Evolutionary conservation across 495 filamentous ascomycete genomes (phyloP), one percentile per base, ranked within the genome.

Genomic region (Entonaema liquescens): DNA sequence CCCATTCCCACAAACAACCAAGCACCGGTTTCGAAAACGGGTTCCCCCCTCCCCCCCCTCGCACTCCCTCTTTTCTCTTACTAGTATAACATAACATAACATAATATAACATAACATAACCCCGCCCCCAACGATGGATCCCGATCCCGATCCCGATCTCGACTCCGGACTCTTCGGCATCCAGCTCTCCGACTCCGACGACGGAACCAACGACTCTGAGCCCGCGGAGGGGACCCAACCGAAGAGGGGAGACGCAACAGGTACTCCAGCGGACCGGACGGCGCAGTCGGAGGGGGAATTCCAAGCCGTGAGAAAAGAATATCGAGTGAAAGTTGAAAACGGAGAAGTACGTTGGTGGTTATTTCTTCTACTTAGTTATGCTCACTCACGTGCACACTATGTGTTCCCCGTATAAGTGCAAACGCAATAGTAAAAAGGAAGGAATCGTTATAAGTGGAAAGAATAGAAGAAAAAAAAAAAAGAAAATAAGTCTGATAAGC

Each of bases 221-320:
- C 59, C 54, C 21, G 68, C 59, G 3, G 63, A 67, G 13, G 63
- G 68, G 13, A 47, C n/a, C 33, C 23, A 6, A 9, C 58, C 63
- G 1, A 67, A 58, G 52, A 71, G 53, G 19, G 44, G 55, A 17
- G 36, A 57, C 52, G 36, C 69, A 66, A 40, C 69, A 66, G 36
- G 62, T 3, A 1, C 77, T n/a, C 71, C 76, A 1, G 72, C 75
- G 0, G 79, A 76, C 17, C 72, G 82, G 33, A 83, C 73, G 1
- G 82, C 80, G 13, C 81, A 84, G 47, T 82, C 83, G 0, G 80
- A 85, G 33, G 70, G 68, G 0, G 79, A 80, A 1, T 85, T 83
- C 50, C 80, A 78, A 40, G 68, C 62, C 0, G 75, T 85, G 1
- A 78, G 77, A 59, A 71, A 62, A 5, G 68, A 62, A 0, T 85